A percentile compares a stretch with the other conserved stretches of the same genome.
These are phyloP conservation scores for Penicillium digitatum DNA, from an alignment of 2,329 filamentous ascomycete genomes.

Conservation along the genomic window DNA sequence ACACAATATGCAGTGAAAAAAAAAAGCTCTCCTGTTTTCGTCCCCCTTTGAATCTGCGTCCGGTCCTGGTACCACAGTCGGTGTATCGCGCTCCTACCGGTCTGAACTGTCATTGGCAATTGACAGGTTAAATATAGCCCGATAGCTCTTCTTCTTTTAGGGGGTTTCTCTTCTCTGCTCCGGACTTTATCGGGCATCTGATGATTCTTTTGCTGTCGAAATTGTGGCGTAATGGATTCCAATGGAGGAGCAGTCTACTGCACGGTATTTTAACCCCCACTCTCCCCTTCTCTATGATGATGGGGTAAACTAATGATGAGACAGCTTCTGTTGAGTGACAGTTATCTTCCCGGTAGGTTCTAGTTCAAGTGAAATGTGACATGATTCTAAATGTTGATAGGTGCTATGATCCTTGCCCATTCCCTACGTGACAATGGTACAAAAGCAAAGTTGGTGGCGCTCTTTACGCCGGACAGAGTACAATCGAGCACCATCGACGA, in stretches of 20 bases:
- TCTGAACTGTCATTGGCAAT: constrained; percentile 14
- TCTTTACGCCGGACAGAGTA: constrained; percentile 77
- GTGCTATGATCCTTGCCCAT: constrained; percentile 88
- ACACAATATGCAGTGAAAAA: constrained; percentile 13
- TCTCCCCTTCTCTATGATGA: constrained; percentile 5
- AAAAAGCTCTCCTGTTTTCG: constrained; percentile 14
- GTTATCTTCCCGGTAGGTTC: constrained; percentile 78
- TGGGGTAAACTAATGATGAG: constrained; percentile 1
- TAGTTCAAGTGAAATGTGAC: background rate
- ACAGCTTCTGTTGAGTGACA: constrained; percentile 87
- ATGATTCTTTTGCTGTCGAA: background rate
- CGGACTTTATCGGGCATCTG: background rate
- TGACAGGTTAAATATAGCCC: constrained; percentile 13
- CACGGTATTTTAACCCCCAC: constrained; percentile 52
- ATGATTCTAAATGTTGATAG: constrained; percentile 51
- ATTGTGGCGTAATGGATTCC: constrained; percentile 37
- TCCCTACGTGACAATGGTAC: constrained; percentile 89
- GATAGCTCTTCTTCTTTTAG: background rate
- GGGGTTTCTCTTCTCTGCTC: background rate
- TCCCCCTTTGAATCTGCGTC: constrained; percentile 19
- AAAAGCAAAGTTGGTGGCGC: constrained; percentile 75
- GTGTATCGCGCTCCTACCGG: constrained; percentile 12
- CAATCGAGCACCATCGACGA: constrained; percentile 70
- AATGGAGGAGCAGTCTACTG: constrained; percentile 59
- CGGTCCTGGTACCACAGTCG: constrained; percentile 22